phyloP scores from a whole-genome alignment of 345 rosid species.

The Conringia planisiliqua region DNA sequence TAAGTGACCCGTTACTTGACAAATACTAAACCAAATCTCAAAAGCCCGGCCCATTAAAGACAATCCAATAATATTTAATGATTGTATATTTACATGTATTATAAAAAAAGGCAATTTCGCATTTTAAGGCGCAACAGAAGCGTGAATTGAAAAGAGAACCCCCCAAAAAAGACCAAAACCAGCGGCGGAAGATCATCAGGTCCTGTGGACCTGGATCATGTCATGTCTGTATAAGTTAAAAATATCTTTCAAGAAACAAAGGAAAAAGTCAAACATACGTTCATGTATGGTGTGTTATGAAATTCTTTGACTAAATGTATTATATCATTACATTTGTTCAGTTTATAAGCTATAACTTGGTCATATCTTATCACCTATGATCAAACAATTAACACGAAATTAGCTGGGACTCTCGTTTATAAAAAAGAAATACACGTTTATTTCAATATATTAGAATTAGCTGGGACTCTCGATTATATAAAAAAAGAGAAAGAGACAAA shows the following conservation, averaged over 20 bases:
- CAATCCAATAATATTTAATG: not conserved
- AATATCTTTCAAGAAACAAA: not conserved
- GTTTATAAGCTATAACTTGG: not conserved
- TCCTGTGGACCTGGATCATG: conserved; percentile 12
- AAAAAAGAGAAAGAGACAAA: not conserved
- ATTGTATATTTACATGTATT: not conserved
- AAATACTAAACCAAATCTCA: not conserved
- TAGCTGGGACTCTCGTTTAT: not conserved
- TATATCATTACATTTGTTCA: not conserved
- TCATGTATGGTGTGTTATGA: not conserved
- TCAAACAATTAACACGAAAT: not conserved
- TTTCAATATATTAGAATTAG: no score
- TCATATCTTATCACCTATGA: not conserved
- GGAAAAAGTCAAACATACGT: not conserved
- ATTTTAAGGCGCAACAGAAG: not conserved
- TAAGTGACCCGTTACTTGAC: not conserved
- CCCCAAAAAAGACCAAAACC: conserved; percentile 9
- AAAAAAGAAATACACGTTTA: no score
- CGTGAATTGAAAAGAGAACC: conserved; percentile 6
- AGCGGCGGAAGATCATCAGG: conserved; percentile 4
- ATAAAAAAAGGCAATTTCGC: not conserved
- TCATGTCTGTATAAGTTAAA: not conserved
- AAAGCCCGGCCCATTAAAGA: conserved; percentile 13
- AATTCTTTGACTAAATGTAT: not conserved
- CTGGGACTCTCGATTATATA: not conserved